phyloP scores from a whole-genome alignment of 768 basidiomycete genomes.

The Panaeolus papilionaceus region DNA sequence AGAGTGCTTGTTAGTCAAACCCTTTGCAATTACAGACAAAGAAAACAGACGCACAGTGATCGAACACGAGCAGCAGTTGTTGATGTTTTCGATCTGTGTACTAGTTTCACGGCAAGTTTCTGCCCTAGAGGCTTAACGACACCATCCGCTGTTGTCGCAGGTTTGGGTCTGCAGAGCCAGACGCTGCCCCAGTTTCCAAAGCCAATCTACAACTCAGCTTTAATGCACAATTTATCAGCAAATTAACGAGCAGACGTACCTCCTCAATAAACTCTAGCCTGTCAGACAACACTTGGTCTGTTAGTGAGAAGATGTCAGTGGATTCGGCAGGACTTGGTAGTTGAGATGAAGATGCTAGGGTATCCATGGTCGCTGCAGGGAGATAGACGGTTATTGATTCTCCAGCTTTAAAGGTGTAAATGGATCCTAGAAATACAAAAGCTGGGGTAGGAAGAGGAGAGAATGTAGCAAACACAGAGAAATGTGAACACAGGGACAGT shows the following conservation, averaged over 20 bases:
- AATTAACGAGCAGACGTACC: constrained; percentile 44
- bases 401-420: constrained; percentile 47
- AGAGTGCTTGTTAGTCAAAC: not conserved
- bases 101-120: constrained; percentile 91
- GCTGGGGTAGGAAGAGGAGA: constrained; percentile 53
- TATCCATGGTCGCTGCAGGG: constrained; percentile 40
- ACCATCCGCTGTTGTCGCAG: constrained; percentile 40
- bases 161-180: constrained; percentile 77
- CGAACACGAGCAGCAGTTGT: constrained; percentile 90
- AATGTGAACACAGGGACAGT: constrained; percentile 21
- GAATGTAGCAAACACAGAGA: constrained; percentile 25
- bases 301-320: constrained; percentile 75
- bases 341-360: constrained; percentile 30
- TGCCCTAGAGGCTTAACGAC: constrained; percentile 47
- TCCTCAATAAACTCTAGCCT: constrained; percentile 79
- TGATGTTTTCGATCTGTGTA: constrained; percentile 84
- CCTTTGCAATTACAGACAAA: constrained; percentile 7
- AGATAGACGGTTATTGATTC: constrained; percentile 28
- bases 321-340: constrained; percentile 38
- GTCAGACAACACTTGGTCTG: constrained; percentile 74
- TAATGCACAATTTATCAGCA: constrained; percentile 17
- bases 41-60: constrained; percentile 66
- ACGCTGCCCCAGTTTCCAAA: constrained; percentile 95
- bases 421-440: constrained; percentile 61
- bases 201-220: constrained; percentile 64